Conservation (phyloP, 2,329 filamentous ascomycete genomes). For the Cladosporium cucumerinum region DNA sequence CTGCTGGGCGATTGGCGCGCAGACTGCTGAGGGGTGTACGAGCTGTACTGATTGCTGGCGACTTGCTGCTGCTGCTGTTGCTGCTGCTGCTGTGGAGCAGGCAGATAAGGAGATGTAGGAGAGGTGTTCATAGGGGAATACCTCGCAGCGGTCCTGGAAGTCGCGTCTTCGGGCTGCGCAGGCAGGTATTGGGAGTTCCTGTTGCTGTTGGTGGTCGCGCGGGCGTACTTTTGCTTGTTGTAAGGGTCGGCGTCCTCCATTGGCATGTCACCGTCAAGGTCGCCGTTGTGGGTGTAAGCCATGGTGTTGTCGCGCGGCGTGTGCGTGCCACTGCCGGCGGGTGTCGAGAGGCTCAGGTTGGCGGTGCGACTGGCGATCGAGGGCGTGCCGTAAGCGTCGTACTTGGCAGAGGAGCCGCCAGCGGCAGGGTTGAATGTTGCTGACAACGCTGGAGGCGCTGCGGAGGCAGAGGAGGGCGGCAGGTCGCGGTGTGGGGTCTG, state of each 20-base stretch:
- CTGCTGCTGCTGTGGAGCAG: slow-evolving; percentile 53
- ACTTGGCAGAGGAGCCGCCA: slow-evolving; percentile 12
- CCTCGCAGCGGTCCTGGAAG: slow-evolving; percentile 79
- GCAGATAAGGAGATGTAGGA: slow-evolving; percentile 66
- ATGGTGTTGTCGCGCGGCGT: slow-evolving; percentile 16
- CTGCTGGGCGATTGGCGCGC: slow-evolving; percentile 79
- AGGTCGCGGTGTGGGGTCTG: slow-evolving; percentile 14
- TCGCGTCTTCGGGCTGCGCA: slow-evolving; percentile 47
- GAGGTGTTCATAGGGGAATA: slow-evolving; percentile 97
- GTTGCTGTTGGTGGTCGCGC: slow-evolving; percentile 54
- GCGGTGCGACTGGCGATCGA: slow-evolving; percentile 36
- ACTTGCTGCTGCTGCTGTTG: slow-evolving; percentile 45
- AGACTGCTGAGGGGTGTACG: slow-evolving; percentile 44
- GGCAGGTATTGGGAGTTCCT: slow-evolving; percentile 70
- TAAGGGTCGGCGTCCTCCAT: slow-evolving; percentile 93
- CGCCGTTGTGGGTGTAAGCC: slow-evolving; percentile 38
- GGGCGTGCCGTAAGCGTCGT: slow-evolving; percentile 26
- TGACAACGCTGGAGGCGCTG: slow-evolving; percentile 1
- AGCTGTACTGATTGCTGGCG: slow-evolving; percentile 28
- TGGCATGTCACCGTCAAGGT: slow-evolving; percentile 44
- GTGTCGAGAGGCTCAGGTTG: slow-evolving; percentile 37
- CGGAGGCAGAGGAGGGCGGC: background rate
- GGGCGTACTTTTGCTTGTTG: slow-evolving; percentile 80
- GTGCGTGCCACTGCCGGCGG: slow-evolving; percentile 13
- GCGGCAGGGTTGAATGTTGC: background rate